phyloP scores from a whole-genome alignment of 2,329 filamentous ascomycete species.

The Parastagonospora nodorum region DNA sequence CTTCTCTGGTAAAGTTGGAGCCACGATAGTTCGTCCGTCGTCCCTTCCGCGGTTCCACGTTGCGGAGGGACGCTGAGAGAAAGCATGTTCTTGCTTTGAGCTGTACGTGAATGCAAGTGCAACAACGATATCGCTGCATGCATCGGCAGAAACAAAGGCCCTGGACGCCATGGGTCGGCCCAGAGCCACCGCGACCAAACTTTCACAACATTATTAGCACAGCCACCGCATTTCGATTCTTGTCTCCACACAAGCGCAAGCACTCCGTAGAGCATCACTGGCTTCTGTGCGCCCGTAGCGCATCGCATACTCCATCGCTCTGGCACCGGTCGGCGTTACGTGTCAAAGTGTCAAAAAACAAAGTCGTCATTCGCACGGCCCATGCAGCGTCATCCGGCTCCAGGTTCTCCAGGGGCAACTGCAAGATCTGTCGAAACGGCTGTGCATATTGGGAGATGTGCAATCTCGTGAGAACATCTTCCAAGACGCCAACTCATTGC shows the following conservation, averaged over 20 bases:
- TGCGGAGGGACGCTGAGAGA: neutral
- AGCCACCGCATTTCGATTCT: too few species aligned
- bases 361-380: slow-evolving; percentile 8
- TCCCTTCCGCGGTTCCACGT: neutral
- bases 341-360: slow-evolving; percentile 6
- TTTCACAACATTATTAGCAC: too few species aligned
- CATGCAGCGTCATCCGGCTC: slow-evolving; percentile 1
- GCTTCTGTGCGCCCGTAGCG: neutral
- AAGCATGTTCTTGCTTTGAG: too few species aligned
- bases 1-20: slow-evolving; percentile 1
- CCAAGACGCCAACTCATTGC: slow-evolving; percentile 1
- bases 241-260: neutral
- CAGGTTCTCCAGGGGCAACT: slow-evolving; percentile 5
- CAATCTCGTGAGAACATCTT: slow-evolving; percentile 2
- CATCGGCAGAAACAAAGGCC: too few species aligned
- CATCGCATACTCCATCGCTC: neutral
- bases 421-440: neutral
- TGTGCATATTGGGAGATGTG: slow-evolving; percentile 2
- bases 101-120: too few species aligned
- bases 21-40: neutral
- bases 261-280: neutral
- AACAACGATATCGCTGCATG: too few species aligned
- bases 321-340: neutral
- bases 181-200: too few species aligned
- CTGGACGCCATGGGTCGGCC: too few species aligned